Evolutionary conservation across 306 rosid species (phyloP).

Genomic region (Purshia tridentata): DNA sequence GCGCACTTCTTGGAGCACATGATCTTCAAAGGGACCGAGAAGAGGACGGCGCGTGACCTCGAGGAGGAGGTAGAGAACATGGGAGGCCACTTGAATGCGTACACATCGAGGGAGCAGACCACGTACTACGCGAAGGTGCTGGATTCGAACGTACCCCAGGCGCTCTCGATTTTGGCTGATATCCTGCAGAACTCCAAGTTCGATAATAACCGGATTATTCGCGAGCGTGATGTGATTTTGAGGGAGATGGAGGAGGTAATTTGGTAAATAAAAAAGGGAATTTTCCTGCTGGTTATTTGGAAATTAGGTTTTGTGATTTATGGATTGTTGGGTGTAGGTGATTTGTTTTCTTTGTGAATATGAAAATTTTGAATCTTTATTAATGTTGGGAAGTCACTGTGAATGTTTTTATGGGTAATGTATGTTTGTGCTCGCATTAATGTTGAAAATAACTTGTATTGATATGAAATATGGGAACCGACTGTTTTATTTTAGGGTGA

Average conservation of each 20-base stretch:
- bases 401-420: too few species aligned
- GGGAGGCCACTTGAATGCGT: conserved; percentile 95
- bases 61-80: conserved; percentile 96
- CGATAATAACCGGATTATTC: conserved; percentile 60
- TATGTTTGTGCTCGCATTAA: background rate
- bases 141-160: conserved; percentile 61
- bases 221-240: conserved; percentile 84
- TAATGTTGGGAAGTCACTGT: background rate
- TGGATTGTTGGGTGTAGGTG: background rate
- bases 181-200: conserved; percentile 85
- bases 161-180: conserved; percentile 74
- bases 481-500: background rate
- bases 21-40: conserved; percentile 91
- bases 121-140: conserved; percentile 82
- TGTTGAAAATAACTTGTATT: background rate
- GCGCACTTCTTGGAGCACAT: conserved; percentile 93
- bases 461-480: background rate
- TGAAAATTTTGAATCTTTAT: background rate
- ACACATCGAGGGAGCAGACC: conserved; percentile 89
- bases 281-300: background rate
- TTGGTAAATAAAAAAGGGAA: background rate
- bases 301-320: conserved; percentile 2
- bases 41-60: conserved; percentile 63
- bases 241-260: conserved; percentile 96
- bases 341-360: background rate